phyloP scores from a whole-genome alignment of 2,329 filamentous ascomycete species.

The Raffaelea arxii region DNA sequence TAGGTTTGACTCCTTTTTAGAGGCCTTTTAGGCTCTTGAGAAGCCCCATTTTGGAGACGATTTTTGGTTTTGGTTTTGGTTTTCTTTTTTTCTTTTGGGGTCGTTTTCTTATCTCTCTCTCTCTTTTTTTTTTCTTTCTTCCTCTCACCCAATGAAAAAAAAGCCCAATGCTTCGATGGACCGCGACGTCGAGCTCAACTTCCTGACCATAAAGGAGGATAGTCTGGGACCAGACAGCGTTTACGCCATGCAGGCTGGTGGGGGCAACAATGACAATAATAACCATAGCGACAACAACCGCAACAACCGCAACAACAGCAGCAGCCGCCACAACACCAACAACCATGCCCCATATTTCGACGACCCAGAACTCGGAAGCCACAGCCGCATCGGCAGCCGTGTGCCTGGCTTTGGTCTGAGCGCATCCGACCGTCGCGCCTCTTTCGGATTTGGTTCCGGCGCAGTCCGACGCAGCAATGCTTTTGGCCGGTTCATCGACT shows the following conservation, averaged over 20 bases:
- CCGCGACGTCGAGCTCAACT: conserved; percentile 15
- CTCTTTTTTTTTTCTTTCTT: not conserved
- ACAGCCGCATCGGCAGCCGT: not conserved
- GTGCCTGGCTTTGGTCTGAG: not conserved
- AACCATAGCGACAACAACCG: not conserved
- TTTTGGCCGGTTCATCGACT: conserved; percentile 39
- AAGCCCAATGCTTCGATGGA: conserved; percentile 9
- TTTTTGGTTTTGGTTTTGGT: too few relatives aligned
- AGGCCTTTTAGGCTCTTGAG: too few relatives aligned
- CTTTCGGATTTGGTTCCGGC: conserved; percentile 10
- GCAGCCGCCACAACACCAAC: not conserved
- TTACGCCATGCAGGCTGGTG: conserved; percentile 9
- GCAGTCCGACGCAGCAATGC: conserved; percentile 4
- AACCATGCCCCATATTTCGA: conserved; percentile 10
- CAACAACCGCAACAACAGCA: too few relatives aligned
- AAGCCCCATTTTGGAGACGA: too few relatives aligned
- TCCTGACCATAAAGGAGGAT: conserved; percentile 16
- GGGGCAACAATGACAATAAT: not conserved
- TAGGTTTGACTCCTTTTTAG: too few relatives aligned
- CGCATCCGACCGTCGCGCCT: conserved; percentile 8
- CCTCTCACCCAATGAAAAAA: conserved; percentile 8
- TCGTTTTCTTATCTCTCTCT: not conserved
- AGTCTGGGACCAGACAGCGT: conserved; percentile 9
- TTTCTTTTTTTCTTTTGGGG: not conserved
- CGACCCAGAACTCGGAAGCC: conserved; percentile 10